phyloP scores from a whole-genome alignment of 192 early-diverging fungal species.

The Tieghemiomyces parasiticus region DNA sequence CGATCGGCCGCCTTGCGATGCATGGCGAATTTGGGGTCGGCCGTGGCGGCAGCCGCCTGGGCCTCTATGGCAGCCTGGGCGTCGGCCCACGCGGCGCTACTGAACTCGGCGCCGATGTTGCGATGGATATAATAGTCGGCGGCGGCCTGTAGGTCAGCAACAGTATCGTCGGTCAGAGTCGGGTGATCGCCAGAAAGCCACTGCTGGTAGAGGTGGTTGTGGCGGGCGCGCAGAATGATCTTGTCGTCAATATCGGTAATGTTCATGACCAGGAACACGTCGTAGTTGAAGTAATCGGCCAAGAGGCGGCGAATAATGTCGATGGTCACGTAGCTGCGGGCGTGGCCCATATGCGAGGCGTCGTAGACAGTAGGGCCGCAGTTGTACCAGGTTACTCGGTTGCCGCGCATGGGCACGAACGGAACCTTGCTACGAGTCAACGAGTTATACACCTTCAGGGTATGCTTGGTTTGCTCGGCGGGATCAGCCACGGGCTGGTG shows the following conservation, averaged over 20 bases:
- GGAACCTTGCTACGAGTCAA: slow-evolving; percentile 83
- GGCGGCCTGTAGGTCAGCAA: slow-evolving; percentile 40
- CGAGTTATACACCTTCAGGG: slow-evolving; percentile 64
- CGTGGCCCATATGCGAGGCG: slow-evolving; percentile 90
- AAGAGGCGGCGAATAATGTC: slow-evolving; percentile 90
- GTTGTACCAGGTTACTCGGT: slow-evolving; percentile 85
- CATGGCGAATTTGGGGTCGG: slow-evolving; percentile 62
- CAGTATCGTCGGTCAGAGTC: slow-evolving; percentile 29
- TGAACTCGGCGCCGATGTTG: slow-evolving; percentile 31
- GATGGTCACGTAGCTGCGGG: slow-evolving; percentile 80
- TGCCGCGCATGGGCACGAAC: slow-evolving; percentile 70
- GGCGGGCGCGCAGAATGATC: slow-evolving; percentile 85
- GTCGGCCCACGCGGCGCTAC: slow-evolving; percentile 35
- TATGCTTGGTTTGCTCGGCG: background rate
- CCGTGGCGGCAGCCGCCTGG: slow-evolving; percentile 24
- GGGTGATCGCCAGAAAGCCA: slow-evolving; percentile 24
- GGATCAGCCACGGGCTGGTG: slow-evolving; percentile 34
- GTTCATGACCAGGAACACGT: slow-evolving; percentile 91
- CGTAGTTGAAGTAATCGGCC: slow-evolving; percentile 90
- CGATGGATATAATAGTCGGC: slow-evolving; percentile 43
- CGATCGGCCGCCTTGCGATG: slow-evolving; percentile 38
- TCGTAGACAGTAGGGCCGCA: slow-evolving; percentile 99
- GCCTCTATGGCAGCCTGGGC: slow-evolving; percentile 36
- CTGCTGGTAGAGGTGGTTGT: slow-evolving; percentile 56
- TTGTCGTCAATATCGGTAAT: slow-evolving; percentile 99